Base-by-base conservation (phyloP, 192 early-diverging fungal species). In the Coemansia sp. region DNA sequence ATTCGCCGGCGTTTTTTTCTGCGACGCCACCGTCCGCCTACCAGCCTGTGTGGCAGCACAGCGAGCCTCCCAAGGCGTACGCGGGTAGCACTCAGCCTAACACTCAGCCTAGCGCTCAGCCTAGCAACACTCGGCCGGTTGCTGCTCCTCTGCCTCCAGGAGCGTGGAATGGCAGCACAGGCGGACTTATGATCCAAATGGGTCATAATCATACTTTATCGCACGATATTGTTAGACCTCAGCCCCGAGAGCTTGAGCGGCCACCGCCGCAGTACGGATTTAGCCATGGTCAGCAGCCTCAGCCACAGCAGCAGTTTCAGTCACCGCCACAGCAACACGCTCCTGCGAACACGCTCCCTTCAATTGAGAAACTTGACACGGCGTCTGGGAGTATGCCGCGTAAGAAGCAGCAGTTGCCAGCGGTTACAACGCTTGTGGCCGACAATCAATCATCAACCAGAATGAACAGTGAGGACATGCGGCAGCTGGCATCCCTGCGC, bases 381-480 rank as follows among this genome's bases (percentile, higher is more conserved):
- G 44, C 27, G 24, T 27, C 24, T 16, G 52, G 52, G 27, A 55
- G 52, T 9, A 55, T 27, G 52, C 13, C 52, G 12, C 27, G 24
- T 5, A 55, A 55, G 24, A 27, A 31, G 27, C 52, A 55, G 27
- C 52, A 55, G 52, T 29, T 55, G 52, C 52, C 52, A 29, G 52
- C 52, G 3, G 52, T 55, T 55, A 29, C 52, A 55, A 10, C 52
- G 27, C 52, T 27, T 31, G 52, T 55, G 24, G 52, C 52, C 3
- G 52, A 55, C 27, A 55, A 55, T 27, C 52, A 9, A 12, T 55
- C 52, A 27, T 55, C 60, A 7, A 24, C 69, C 12, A 77, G 69
- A 31, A 82, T 82, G 80, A 82, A 50, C 64, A 82, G 80, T 64
- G 80, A 82, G 50, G 80, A 82, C 34, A 71, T 78, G 69, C 71